Percentiles rank a stretch among this genome's conserved stretches.
Conservation (phyloP, 306 rosid genomes). For the Sphenostylis stenocarpa region DNA sequence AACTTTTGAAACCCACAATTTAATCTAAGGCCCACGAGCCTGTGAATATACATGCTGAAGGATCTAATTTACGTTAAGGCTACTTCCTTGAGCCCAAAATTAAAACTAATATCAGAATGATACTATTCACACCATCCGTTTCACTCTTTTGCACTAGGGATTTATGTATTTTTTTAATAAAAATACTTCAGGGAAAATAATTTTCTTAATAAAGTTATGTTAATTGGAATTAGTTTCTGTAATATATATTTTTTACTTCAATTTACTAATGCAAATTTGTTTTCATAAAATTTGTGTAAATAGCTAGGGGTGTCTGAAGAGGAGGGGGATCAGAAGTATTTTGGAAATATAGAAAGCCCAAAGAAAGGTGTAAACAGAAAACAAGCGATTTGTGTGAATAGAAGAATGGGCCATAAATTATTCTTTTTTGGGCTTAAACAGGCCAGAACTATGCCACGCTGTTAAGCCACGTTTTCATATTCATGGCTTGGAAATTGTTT, state of each 20-base stretch:
- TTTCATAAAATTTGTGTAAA: background rate
- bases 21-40: background rate
- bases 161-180: too few species aligned
- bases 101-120: background rate
- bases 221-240: too few species aligned
- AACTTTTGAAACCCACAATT: background rate
- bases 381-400: too few species aligned
- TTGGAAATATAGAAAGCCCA: too few species aligned
- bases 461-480: background rate
- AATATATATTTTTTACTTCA: too few species aligned
- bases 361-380: too few species aligned
- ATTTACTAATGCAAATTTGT: too few species aligned
- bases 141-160: too few species aligned
- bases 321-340: background rate
- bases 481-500: background rate
- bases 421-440: background rate
- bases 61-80: background rate
- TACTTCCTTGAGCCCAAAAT: background rate
- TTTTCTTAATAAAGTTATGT: too few species aligned
- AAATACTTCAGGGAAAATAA: too few species aligned
- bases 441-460: background rate
- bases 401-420: background rate
- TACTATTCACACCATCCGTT: too few species aligned
- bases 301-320: too few species aligned
- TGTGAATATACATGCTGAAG: background rate